Base-by-base conservation (phyloP, 2,329 filamentous ascomycete genomes). In the Trichoderma gracile region DNA sequence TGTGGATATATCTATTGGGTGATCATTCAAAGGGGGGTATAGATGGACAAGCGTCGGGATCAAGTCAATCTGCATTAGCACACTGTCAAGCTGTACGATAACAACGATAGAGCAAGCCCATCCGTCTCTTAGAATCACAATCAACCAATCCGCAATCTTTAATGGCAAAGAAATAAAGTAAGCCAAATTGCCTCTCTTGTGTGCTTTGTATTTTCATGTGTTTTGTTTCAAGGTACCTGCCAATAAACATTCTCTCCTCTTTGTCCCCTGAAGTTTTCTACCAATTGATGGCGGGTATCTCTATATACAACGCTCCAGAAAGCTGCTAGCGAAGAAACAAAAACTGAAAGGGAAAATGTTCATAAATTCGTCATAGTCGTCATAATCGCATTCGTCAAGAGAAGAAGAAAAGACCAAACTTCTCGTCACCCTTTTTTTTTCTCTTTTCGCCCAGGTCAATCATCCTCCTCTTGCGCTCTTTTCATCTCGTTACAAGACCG, bases 231-330 rank as follows among this genome's bases (percentile, higher is more conserved):
- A 42, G 27, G 45, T 49, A 38, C 60, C 45, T 40, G 50, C 53
- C 43, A 52, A 72, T 14, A 14, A 70, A 72, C 67, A 68, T 64
- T 71, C 66, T 71, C 68, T 65, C 69, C 66, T 71, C 68, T 65
- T 69, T 68, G 64, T 67, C 68, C 30, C 30, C 8, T 10, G 27
- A 27, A 33, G 66, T 55, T 53, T 45, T 58, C 61, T 63, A 64
- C 59, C 59, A 62, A 62, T 69, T 68, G 67, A 71, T 49, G 33
- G 56, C 71, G 72, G 72, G 72, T 74, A 74, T 74, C 72, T 73
- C 69, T 74, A 73, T 74, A 68, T 69, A 72, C 71, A 72, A 65
- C 42, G 49, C 49, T 61, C n/a, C 38, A 56, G 55, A 43, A 40
- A 43, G 42, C 33, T 38, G 10, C 33, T 9, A 33, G 3, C 30